A percentile compares a stretch with the other conserved stretches of the same genome.
Conservation (phyloP, 805 yeast species). For the Metschnikowia cerradonensis region DNA sequence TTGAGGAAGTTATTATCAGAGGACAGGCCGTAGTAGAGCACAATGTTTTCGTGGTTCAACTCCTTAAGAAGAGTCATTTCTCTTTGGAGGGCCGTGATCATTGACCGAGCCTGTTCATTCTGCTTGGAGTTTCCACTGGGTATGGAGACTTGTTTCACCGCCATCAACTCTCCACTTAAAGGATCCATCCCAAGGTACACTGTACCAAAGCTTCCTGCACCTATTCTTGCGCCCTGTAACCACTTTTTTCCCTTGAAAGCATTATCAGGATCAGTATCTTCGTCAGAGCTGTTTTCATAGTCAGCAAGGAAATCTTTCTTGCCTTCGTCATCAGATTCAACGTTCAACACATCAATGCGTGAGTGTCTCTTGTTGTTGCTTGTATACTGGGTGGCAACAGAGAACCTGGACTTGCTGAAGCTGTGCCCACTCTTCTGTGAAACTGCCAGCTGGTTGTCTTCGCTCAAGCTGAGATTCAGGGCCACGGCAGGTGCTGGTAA, state of each 20-base stretch:
- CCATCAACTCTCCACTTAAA: slow-evolving; percentile 91
- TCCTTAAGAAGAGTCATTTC: slow-evolving; percentile 77
- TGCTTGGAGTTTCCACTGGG: slow-evolving; percentile 40
- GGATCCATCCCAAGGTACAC: slow-evolving; percentile 92
- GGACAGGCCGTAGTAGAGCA: slow-evolving; percentile 85
- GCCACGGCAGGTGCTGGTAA: slow-evolving; percentile 19
- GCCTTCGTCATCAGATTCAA: slow-evolving; percentile 16
- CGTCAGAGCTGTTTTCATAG: slow-evolving; percentile 35
- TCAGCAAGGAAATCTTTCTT: slow-evolving; percentile 10
- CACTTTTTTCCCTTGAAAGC: slow-evolving; percentile 45
- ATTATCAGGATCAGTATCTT: slow-evolving; percentile 26
- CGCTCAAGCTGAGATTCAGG: slow-evolving; percentile 2
- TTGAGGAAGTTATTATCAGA: slow-evolving; percentile 67
- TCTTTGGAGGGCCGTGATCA: slow-evolving; percentile 77
- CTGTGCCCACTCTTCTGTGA: slow-evolving; percentile 7
- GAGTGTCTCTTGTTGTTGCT: slow-evolving; percentile 33
- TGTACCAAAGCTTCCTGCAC: slow-evolving; percentile 92
- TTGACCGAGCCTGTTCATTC: slow-evolving; percentile 33
- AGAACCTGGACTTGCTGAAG: slow-evolving; percentile 9
- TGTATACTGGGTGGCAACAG: slow-evolving; percentile 18
- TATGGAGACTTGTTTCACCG: slow-evolving; percentile 88
- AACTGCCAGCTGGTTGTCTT: slow-evolving; percentile 5
- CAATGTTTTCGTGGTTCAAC: slow-evolving; percentile 87
- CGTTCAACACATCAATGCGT: slow-evolving; percentile 36
- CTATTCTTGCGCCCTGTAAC: slow-evolving; percentile 91